Conservation (phyloP, 1,284 basidiomycete genomes). For the Boletus semigastroideus region DNA sequence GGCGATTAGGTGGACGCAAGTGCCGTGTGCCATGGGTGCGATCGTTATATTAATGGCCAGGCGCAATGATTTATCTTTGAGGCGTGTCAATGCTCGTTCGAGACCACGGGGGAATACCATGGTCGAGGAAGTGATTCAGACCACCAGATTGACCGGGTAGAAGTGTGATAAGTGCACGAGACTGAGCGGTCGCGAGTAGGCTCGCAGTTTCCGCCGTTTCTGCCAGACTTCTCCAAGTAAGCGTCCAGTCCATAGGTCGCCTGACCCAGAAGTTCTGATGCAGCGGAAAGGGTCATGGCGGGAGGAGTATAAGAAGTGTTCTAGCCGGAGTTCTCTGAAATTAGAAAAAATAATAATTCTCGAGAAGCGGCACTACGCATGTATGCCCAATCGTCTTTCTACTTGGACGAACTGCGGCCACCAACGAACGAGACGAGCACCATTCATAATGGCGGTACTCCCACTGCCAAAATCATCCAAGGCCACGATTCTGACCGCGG, state of each 20-base stretch:
- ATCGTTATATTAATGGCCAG: constrained; percentile 27
- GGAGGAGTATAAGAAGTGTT: constrained; percentile 32
- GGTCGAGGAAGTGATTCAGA: constrained; percentile 3
- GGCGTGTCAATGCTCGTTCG: constrained; percentile 3
- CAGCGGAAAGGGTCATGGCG: constrained; percentile 21
- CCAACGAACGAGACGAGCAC: neutral
- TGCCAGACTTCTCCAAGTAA: constrained; percentile 3
- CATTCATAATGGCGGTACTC: neutral
- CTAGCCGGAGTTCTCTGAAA: constrained; percentile 34
- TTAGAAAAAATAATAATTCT: constrained; percentile 35
- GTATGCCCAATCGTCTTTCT: neutral
- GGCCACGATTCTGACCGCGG: neutral
- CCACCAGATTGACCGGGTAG: neutral
- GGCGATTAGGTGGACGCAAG: constrained; percentile 28
- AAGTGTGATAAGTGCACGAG: constrained; percentile 11
- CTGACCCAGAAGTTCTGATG: constrained; percentile 9
- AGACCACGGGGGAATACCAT: constrained; percentile 1
- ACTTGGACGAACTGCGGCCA: constrained; percentile 7
- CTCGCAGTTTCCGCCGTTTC: constrained; percentile 1
- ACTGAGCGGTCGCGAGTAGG: neutral
- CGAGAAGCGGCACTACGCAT: constrained; percentile 17
- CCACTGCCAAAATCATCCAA: neutral
- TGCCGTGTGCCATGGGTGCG: constrained; percentile 12
- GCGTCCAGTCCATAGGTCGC: neutral
- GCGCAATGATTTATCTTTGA: constrained; percentile 7